Conservation (phyloP, 306 rosid genomes). For the Ammopiptanthus mongolicus region DNA sequence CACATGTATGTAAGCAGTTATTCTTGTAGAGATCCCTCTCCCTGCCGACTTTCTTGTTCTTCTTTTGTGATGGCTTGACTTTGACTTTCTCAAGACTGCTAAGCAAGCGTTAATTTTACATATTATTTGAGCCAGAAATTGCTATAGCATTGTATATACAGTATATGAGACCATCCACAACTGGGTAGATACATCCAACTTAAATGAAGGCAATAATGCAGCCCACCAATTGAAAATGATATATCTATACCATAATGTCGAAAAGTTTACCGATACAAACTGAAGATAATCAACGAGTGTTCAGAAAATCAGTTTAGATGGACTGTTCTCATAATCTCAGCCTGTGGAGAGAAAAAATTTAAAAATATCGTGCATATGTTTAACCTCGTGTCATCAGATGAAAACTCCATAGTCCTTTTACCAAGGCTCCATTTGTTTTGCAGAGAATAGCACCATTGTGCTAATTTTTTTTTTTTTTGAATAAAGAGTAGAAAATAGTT, state of each 20-base stretch:
- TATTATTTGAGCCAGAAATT: slow-evolving; percentile 8
- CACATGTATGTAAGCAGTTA: slow-evolving; percentile 82
- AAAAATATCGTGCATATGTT: neutral
- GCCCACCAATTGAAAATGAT: neutral
- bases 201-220: neutral
- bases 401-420: neutral
- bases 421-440: neutral
- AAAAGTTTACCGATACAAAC: neutral
- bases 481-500: too few species aligned
- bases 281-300: neutral
- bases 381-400: neutral
- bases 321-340: neutral
- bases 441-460: neutral
- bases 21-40: slow-evolving; percentile 76
- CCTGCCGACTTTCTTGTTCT: slow-evolving; percentile 47
- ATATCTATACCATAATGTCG: neutral
- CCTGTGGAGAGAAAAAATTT: neutral
- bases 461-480: too few species aligned
- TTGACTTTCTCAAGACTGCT: slow-evolving; percentile 70
- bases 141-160: neutral
- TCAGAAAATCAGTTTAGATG: neutral
- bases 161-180: neutral
- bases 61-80: slow-evolving; percentile 52
- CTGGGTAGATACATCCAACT: neutral
- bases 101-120: neutral